Conservation (phyloP, 116 monocot species). For the Papilionanthe hybrid region DNA sequence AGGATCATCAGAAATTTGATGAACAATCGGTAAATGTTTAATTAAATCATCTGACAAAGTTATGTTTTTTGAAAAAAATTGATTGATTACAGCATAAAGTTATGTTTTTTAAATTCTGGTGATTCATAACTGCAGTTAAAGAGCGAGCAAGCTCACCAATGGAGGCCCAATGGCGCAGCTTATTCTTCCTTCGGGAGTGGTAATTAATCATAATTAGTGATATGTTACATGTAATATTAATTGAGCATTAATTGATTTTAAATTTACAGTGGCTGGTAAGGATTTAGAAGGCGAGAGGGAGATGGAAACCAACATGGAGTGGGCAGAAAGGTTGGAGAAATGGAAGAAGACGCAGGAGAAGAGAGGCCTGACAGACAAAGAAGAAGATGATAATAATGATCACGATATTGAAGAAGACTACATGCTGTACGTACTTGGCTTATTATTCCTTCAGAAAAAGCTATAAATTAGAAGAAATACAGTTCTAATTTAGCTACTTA, state of each 20-base stretch:
- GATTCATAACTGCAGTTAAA: conserved; percentile 31
- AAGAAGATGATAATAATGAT: conserved; percentile 35
- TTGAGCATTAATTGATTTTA: not conserved
- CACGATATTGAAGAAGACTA: conserved; percentile 58
- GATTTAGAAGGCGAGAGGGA: conserved; percentile 67
- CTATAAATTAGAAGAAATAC: too few relatives aligned
- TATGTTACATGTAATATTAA: not conserved
- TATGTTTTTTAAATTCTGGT: too few relatives aligned
- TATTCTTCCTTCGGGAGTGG: conserved; percentile 51
- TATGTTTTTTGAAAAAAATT: not conserved
- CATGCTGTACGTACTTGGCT: conserved; percentile 37
- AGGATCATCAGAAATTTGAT: conserved; percentile 24
- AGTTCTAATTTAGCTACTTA: too few relatives aligned
- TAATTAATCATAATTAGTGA: conserved; percentile 9
- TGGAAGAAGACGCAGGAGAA: conserved; percentile 78
- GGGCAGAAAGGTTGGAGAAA: conserved; percentile 83
- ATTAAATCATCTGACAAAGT: not conserved
- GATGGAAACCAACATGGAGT: conserved; percentile 49
- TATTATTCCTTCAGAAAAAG: not conserved
- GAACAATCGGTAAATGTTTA: conserved; percentile 27
- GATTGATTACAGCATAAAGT: not conserved
- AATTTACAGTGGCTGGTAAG: conserved; percentile 49
- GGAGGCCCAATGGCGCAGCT: conserved; percentile 22
- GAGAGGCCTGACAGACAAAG: conserved; percentile 35
- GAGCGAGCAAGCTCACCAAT: conserved; percentile 37